These are phyloP conservation scores for Sindora glabra DNA, from an alignment of 306 rosid genomes.

Conservation along the genomic window DNA sequence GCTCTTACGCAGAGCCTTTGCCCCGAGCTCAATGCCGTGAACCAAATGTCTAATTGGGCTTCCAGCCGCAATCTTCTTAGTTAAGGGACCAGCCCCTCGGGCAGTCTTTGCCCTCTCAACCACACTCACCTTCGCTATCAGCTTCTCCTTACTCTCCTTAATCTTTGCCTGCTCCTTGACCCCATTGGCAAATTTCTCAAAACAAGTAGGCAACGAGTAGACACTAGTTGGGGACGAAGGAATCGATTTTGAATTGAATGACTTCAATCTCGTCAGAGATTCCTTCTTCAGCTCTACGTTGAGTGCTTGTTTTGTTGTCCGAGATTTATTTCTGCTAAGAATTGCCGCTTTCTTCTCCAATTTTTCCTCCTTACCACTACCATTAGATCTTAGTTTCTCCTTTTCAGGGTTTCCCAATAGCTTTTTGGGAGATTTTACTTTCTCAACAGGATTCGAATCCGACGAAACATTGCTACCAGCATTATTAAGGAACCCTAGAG, in stretches of 20 bases:
- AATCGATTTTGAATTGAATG: conserved; percentile 66
- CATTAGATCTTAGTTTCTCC: conserved; percentile 39
- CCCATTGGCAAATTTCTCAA: conserved; percentile 77
- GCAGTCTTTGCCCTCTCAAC: conserved; percentile 43
- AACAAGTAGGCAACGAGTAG: conserved; percentile 75
- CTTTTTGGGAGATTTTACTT: conserved; percentile 35
- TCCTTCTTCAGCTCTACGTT: conserved; percentile 62
- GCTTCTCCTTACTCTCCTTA: conserved; percentile 40
- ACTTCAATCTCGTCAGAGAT: conserved; percentile 51
- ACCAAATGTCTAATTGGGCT: conserved; percentile 57
- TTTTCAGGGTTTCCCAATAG: conserved; percentile 28
- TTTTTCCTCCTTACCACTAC: conserved; percentile 44
- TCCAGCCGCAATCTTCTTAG: conserved; percentile 40
- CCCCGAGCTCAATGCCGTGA: conserved; percentile 84
- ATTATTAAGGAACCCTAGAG: conserved; percentile 60
- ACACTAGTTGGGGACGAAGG: conserved; percentile 86
- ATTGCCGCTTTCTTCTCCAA: conserved; percentile 39
- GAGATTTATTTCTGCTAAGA: conserved; percentile 46
- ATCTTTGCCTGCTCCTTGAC: conserved; percentile 62
- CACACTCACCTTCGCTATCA: conserved; percentile 35
- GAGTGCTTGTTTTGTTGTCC: conserved; percentile 29
- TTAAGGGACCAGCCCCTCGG: conserved; percentile 50
- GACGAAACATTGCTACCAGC: conserved; percentile 21
- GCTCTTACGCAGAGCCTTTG: conserved; percentile 91
- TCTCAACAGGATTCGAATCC: conserved; percentile 27